These are phyloP conservation scores for Talaromyces trachyspermus DNA, from an alignment of 495 filamentous ascomycete genomes.

Conservation along the genomic window DNA sequence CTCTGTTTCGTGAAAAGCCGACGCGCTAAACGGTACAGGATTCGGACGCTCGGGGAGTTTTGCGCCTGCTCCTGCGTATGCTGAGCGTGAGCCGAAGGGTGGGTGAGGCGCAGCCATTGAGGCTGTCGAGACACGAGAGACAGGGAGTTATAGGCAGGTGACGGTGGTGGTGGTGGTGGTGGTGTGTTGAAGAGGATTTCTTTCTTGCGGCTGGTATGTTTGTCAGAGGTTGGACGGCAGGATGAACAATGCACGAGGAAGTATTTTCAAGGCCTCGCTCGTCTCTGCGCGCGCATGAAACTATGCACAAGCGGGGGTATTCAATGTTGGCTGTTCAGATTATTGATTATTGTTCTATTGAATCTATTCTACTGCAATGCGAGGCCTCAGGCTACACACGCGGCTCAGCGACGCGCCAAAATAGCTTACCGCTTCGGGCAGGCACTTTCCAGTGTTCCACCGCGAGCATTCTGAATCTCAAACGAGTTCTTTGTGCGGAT, in stretches of 20 bases:
- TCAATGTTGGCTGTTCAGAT: neutral
- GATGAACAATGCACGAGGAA: too few species aligned
- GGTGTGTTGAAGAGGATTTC: neutral
- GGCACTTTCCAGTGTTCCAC: too few species aligned
- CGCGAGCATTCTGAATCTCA: too few species aligned
- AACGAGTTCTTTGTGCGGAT: too few species aligned
- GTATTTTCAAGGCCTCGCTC: too few species aligned
- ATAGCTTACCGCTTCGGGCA: conserved; percentile 3
- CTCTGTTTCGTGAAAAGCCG: conserved; percentile 34
- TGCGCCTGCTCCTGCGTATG: conserved; percentile 30
- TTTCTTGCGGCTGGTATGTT: neutral
- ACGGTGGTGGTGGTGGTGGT: neutral
- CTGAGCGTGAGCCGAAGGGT: conserved; percentile 44
- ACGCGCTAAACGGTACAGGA: conserved; percentile 41
- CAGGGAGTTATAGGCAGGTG: neutral
- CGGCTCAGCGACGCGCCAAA: neutral
- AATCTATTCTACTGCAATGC: too few species aligned
- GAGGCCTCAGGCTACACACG: too few species aligned
- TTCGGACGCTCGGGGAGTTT: conserved; percentile 44
- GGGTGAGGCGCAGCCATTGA: conserved; percentile 34
- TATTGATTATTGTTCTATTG: neutral
- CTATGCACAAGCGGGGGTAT: neutral
- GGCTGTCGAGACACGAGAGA: too few species aligned
- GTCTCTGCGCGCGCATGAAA: too few species aligned
- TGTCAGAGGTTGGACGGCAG: too few species aligned